These are phyloP conservation scores for Mucor piriformis DNA, from an alignment of 371 early-diverging fungal species.

Conservation along the genomic window DNA sequence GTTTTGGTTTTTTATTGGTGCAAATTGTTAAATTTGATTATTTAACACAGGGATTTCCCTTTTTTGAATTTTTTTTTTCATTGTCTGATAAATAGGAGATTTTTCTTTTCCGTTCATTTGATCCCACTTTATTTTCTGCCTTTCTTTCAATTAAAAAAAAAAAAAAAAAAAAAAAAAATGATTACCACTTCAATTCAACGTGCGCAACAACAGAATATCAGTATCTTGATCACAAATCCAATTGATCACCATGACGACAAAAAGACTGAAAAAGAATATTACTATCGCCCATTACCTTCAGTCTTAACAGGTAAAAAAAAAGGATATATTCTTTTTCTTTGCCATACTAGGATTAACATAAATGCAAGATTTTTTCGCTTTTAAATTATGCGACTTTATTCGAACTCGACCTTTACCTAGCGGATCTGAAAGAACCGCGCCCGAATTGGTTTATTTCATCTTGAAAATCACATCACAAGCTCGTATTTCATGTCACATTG, in stretches of 20 bases:
- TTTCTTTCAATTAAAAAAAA: not conserved
- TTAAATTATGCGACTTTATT: conserved; percentile 34
- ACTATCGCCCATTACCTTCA: conserved; percentile 22
- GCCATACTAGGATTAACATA: not conserved
- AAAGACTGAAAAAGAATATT: not conserved
- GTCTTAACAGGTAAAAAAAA: conserved; percentile 20
- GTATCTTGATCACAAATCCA: not conserved
- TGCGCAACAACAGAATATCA: not conserved
- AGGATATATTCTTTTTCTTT: not conserved
- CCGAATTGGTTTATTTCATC: conserved; percentile 37
- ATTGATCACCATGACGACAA: not conserved
- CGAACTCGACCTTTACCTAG: conserved; percentile 27
- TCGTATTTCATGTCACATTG: conserved; percentile 34
- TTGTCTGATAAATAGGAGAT: too few relatives aligned
- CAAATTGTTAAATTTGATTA: conserved; percentile 2
- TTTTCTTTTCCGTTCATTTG: not conserved
- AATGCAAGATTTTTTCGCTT: conserved; percentile 29
- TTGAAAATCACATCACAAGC: conserved; percentile 29
- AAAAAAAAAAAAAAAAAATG: too few relatives aligned
- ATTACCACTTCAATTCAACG: not conserved
- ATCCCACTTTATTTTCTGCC: not conserved
- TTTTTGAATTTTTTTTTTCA: not conserved
- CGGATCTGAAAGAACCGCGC: conserved; percentile 24
- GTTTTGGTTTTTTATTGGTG: not conserved
- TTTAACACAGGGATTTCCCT: not conserved